Evolutionary conservation across 176 grass and related monocot species (phyloP).

Genomic region (Bolboschoenus planiculmis): DNA sequence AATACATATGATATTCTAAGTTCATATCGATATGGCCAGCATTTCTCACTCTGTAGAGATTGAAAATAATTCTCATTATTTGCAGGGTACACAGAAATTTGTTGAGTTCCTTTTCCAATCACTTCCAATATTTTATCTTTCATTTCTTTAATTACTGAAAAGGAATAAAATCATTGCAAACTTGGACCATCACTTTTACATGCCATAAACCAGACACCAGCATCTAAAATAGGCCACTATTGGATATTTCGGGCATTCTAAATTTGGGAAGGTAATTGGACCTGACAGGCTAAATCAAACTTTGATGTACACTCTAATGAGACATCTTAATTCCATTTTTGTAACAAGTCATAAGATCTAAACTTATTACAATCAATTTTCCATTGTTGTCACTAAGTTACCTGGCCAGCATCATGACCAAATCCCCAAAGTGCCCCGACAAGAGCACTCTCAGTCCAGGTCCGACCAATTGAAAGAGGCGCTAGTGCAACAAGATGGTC

Average conservation of each 20-base stretch:
- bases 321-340: background rate
- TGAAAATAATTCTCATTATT: background rate
- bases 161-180: background rate
- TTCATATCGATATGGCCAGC: background rate
- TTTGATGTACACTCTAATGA: background rate
- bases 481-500: conserved; percentile 95
- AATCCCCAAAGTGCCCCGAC: conserved; percentile 99
- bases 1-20: background rate
- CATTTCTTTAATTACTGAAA: background rate
- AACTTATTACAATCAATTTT: background rate
- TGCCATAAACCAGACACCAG: background rate
- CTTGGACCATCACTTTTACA: no score
- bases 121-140: background rate
- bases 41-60: background rate
- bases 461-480: conserved; percentile 78
- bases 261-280: background rate
- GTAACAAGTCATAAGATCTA: background rate
- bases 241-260: background rate
- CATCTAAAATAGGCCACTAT: background rate
- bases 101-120: background rate
- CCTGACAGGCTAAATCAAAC: background rate
- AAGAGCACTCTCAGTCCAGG: conserved; percentile 71
- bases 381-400: background rate
- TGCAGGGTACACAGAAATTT: background rate
- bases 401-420: conserved; percentile 81